Evolutionary conservation across 495 filamentous ascomycete genomes (phyloP), one percentile per base, ranked within the genome.

Genomic region (Penicilliopsis zonata): DNA sequence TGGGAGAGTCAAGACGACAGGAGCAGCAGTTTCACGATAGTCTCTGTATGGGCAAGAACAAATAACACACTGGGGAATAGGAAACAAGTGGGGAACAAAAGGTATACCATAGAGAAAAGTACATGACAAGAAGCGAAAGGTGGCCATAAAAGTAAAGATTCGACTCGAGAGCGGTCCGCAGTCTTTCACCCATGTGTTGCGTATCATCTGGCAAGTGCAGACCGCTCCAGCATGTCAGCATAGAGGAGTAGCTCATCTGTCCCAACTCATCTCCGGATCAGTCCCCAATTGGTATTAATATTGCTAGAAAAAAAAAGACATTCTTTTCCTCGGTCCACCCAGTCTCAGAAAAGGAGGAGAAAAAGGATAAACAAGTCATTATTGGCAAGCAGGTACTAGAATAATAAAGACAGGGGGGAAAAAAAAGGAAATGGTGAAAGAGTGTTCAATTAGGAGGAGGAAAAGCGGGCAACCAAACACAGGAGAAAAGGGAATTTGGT

Each of bases 91-190:
- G 46, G 35, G 40, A 52, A 38, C 37, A 42, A 53, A 59, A 63
- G 56, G 62, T 59, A 63, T 64, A 62, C 52, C 61, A 52, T 62
- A 59, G 56, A 46, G 55, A 63, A 63, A 64, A 64, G 55, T 66
- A 66, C 62, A 64, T 66, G 55, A 66, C 59, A 64, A 66, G 62
- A 66, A 66, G 56, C 44, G 47, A 51, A 61, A 47, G 47, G 44
- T 52, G 55, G 49, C 53, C 47, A 55, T 46, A 42, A 46, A 41
- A 47, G 33, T 39, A 36, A 42, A 6, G 30, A 42, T 33, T 45
- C 28, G 36, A 26, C 13, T 25, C 13, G n/a, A 5, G 15, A 12
- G 34, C 36, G 25, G 30, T 37, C 37, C 34, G 28, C 29, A 35
- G 38, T 34, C 41, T 34, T 31, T 33, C 37, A 30, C 40, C 28